Evolutionary conservation across 2,329 filamentous ascomycete genomes (phyloP), one percentile per base, ranked within the genome.

Genomic region (Pleoardoris graminearum): DNA sequence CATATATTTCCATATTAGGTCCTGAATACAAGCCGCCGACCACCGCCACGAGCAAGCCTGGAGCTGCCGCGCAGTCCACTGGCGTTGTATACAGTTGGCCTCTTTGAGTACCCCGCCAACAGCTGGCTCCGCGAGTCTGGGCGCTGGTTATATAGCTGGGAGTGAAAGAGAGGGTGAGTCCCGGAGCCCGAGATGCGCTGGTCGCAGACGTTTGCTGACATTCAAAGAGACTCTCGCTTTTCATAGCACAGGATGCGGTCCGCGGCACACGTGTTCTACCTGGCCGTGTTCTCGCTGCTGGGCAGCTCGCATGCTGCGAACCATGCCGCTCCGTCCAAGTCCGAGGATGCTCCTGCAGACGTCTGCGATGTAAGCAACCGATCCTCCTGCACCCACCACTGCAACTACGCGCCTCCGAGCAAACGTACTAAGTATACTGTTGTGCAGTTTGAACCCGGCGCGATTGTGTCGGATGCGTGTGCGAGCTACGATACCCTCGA

Each of bases 401-500:
- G 36, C 63, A 53, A 45, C 30, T 46, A 46, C 16, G 30, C 41
- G 7, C 39, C 58, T 37, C 46, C 63, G 63, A 53, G 48, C 57
- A 68, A 55, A 62, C 68, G 53, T 58, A 55, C 63, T 71, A 70
- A 74, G 50, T 70, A 71, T 67, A 65, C 59, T 33, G 33, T 10
- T 44, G 65, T 67, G 37, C 79, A 96, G 91, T 89, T 96, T 65
- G 91, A 94, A 36, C 90, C 92, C 16, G 87, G 87, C 62, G 85
- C 91, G 55, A 95, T 94, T 67, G 91, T 99, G 32, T 90, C 89
- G 37, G 94, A 99, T 74, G 91, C 94, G 43, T 97, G 94, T 77
- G 91, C 90, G 57, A 96, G 93, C 50, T 99, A 96, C 76, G 86
- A 87, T 50, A 91, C 90, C 32, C 88, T 99, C 73, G 92, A 99